Percentiles rank a stretch among this genome's conserved stretches.
Evolutionary conservation across 164 flowering plant genomes (phyloP).

Genomic region (Kingdonia uniflora): DNA sequence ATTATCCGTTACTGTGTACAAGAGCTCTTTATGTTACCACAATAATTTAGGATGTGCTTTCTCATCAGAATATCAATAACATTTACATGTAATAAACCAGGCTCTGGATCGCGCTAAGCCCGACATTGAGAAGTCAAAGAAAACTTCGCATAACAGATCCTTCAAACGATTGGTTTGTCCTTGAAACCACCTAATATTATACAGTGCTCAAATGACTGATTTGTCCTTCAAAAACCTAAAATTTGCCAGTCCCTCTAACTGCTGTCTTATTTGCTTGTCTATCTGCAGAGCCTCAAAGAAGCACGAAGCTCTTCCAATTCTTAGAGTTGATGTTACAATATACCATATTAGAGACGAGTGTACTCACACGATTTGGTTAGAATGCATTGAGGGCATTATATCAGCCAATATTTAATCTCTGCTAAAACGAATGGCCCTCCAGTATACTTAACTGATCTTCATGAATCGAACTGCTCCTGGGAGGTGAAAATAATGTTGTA

Average conservation of each 20-base stretch:
- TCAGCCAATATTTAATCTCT: too few species aligned
- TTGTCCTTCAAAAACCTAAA: constrained; percentile 3
- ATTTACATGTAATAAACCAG: constrained; percentile 7
- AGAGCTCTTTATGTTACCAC: too few species aligned
- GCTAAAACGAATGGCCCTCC: too few species aligned
- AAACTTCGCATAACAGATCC: constrained; percentile 12
- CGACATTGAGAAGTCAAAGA: constrained; percentile 21
- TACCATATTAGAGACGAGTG: too few species aligned
- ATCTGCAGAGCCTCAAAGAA: constrained; percentile 19
- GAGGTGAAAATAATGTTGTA: too few species aligned
- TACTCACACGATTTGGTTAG: too few species aligned
- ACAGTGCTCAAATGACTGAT: constrained; percentile 23
- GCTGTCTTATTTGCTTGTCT: not conserved
- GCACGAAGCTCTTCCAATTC: constrained; percentile 15
- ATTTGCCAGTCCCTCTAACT: not conserved
- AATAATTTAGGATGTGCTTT: too few species aligned
- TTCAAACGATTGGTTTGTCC: constrained; percentile 25
- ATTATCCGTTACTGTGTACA: too few species aligned
- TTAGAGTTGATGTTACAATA: not conserved
- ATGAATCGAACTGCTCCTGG: too few species aligned
- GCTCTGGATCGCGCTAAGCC: constrained; percentile 32
- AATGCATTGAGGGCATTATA: too few species aligned
- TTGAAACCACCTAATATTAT: not conserved
- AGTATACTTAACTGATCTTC: too few species aligned
- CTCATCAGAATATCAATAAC: constrained; percentile 1